phyloP scores from a whole-genome alignment of 1,139 yeast genomes.

The Blastobotrys petasosporus region DNA sequence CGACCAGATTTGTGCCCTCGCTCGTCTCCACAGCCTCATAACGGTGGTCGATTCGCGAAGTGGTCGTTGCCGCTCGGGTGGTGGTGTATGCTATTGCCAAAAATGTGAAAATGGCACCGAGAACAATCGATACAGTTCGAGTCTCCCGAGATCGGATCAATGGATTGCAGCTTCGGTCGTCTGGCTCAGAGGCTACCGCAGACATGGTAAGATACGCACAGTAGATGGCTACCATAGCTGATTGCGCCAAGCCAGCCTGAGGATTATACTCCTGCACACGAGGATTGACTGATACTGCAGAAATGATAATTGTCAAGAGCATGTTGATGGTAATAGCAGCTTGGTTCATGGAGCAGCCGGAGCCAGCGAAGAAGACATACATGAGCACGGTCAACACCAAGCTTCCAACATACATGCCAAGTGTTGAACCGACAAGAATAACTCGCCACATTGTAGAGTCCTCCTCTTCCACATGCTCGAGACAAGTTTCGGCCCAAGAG shows the following conservation, averaged over 20 bases:
- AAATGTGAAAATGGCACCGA: slow-evolving; percentile 92
- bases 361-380: slow-evolving; percentile 76
- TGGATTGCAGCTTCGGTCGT: slow-evolving; percentile 87
- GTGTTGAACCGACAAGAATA: slow-evolving; percentile 78
- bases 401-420: slow-evolving; percentile 72
- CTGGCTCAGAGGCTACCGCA: slow-evolving; percentile 96
- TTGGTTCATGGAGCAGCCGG: slow-evolving; percentile 88
- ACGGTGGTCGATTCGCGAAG: slow-evolving; percentile 26
- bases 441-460: slow-evolving; percentile 82
- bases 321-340: slow-evolving; percentile 78
- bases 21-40: slow-evolving; percentile 33
- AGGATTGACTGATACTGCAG: slow-evolving; percentile 72
- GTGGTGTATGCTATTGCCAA: slow-evolving; percentile 96
- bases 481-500: slow-evolving; percentile 97
- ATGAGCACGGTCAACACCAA: slow-evolving; percentile 66
- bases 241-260: slow-evolving; percentile 92
- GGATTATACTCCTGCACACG: slow-evolving; percentile 88
- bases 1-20: slow-evolving; percentile 33
- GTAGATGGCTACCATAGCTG: slow-evolving; percentile 92
- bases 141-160: slow-evolving; percentile 84
- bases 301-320: slow-evolving; percentile 54
- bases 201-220: slow-evolving; percentile 89
- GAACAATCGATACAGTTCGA: slow-evolving; percentile 75
- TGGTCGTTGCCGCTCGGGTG: slow-evolving; percentile 75
- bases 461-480: slow-evolving; percentile 81